Conservation (phyloP, 2,329 filamentous ascomycete species). For the Cordyceps farinosa region DNA sequence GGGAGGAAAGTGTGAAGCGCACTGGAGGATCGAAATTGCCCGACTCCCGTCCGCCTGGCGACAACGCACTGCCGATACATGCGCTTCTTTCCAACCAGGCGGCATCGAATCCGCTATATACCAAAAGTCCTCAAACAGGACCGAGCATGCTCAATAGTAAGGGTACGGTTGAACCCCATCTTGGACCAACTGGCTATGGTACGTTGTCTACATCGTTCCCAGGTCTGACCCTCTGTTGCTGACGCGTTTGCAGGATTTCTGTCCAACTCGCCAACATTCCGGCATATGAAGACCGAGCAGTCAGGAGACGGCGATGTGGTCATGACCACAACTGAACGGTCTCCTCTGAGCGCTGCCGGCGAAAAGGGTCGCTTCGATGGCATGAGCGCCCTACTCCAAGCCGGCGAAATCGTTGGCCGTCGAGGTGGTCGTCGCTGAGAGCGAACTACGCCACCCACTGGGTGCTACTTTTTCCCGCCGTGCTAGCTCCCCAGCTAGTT, state of each 20-base stretch:
- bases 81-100: slow-evolving; percentile 44
- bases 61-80: slow-evolving; percentile 53
- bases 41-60: slow-evolving; percentile 42
- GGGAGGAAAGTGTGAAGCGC: neutral
- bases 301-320: slow-evolving; percentile 30
- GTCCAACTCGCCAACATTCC: slow-evolving; percentile 31
- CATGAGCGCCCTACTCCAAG: slow-evolving; percentile 55
- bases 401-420: slow-evolving; percentile 57
- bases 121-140: slow-evolving; percentile 11
- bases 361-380: slow-evolving; percentile 44
- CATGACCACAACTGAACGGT: slow-evolving; percentile 28
- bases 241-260: slow-evolving; percentile 29
- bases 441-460: neutral
- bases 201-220: slow-evolving; percentile 23
- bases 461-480: neutral
- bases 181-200: slow-evolving; percentile 32
- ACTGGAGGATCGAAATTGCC: slow-evolving; percentile 11
- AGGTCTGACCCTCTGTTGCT: slow-evolving; percentile 8
- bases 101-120: slow-evolving; percentile 20
- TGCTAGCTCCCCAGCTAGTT: neutral
- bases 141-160: slow-evolving; percentile 24
- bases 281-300: slow-evolving; percentile 31
- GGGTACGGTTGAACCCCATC: slow-evolving; percentile 8
- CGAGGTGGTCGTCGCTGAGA: slow-evolving; percentile 25
- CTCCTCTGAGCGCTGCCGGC: slow-evolving; percentile 28